Evolutionary conservation across 192 early-diverging fungal species (phyloP).

Genomic region (Backusella australiensis): DNA sequence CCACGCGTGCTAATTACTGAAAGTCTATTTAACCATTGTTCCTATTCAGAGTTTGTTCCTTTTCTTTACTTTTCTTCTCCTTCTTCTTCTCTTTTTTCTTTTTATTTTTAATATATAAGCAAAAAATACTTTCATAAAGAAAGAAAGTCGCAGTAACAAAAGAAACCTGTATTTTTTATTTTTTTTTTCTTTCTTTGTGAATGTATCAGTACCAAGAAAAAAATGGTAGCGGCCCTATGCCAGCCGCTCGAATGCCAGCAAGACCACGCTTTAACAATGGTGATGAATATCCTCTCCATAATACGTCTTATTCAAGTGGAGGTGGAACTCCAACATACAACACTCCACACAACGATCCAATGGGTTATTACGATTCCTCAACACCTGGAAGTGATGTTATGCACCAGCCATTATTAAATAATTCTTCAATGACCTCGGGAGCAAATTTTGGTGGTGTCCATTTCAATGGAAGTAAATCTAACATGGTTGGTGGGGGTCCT

Average conservation of each 20-base stretch:
- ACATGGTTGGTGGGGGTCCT: constrained; percentile 12
- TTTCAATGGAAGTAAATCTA: not conserved
- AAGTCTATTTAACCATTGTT: constrained; percentile 3
- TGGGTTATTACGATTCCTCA: constrained; percentile 11
- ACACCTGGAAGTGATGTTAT: constrained; percentile 3
- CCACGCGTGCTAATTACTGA: constrained; percentile 3
- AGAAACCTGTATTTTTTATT: not conserved
- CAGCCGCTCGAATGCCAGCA: constrained; percentile 7
- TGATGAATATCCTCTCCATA: constrained; percentile 8
- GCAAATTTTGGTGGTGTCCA: not conserved
- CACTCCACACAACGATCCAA: not conserved
- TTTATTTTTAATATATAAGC: not conserved
- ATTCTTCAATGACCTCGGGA: not conserved
- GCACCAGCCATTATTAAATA: constrained; percentile 9
- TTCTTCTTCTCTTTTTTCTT: not conserved
- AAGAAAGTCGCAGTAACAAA: not conserved
- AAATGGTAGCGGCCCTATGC: not conserved
- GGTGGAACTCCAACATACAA: not conserved
- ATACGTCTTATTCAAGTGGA: constrained; percentile 2
- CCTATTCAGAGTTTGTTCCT: not conserved
- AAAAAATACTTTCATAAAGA: not conserved
- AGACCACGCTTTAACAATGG: constrained; percentile 7
- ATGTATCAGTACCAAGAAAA: constrained; percentile 7
- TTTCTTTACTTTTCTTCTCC: not conserved
- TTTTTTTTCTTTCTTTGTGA: not conserved